phyloP scores from a whole-genome alignment of 257 asterid genomes.

The Przewalskia tangutica region DNA sequence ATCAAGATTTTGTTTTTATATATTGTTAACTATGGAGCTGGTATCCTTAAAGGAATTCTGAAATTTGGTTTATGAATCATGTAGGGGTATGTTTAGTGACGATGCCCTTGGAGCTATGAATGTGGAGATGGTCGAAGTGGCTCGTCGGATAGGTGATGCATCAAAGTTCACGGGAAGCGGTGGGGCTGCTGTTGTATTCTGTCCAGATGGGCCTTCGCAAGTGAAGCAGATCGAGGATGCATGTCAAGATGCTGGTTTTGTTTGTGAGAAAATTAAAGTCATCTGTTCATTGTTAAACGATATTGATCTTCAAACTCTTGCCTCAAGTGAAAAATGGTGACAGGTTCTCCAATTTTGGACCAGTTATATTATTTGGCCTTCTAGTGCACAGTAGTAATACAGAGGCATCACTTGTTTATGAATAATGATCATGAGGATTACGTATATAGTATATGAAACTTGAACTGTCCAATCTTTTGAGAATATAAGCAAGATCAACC shows the following conservation, averaged over 20 bases:
- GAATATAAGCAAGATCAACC: background rate
- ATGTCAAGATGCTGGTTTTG: constrained; percentile 56
- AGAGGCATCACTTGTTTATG: background rate
- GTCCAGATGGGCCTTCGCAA: constrained; percentile 72
- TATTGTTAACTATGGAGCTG: background rate
- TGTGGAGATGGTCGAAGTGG: constrained; percentile 84
- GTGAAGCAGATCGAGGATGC: constrained; percentile 53
- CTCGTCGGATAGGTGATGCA: constrained; percentile 62
- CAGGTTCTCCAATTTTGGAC: background rate
- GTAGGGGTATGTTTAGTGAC: constrained; percentile 78
- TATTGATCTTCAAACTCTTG: constrained; percentile 32
- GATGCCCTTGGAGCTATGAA: constrained; percentile 66
- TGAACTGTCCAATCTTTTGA: background rate
- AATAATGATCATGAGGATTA: background rate
- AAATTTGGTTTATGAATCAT: background rate
- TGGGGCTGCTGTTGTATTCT: constrained; percentile 74
- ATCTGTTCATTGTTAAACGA: constrained; percentile 40
- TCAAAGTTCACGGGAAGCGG: constrained; percentile 94
- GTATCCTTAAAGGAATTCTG: background rate
- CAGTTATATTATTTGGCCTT: background rate
- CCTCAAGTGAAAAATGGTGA: background rate
- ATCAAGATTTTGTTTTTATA: background rate
- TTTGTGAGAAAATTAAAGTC: constrained; percentile 37
- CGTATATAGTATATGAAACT: background rate
- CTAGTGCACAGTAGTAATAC: background rate